Percentiles rank a stretch among this genome's conserved stretches.
These are phyloP conservation scores for Grifola frondosa DNA, from an alignment of 1,284 basidiomycete species.

Conservation along the genomic window DNA sequence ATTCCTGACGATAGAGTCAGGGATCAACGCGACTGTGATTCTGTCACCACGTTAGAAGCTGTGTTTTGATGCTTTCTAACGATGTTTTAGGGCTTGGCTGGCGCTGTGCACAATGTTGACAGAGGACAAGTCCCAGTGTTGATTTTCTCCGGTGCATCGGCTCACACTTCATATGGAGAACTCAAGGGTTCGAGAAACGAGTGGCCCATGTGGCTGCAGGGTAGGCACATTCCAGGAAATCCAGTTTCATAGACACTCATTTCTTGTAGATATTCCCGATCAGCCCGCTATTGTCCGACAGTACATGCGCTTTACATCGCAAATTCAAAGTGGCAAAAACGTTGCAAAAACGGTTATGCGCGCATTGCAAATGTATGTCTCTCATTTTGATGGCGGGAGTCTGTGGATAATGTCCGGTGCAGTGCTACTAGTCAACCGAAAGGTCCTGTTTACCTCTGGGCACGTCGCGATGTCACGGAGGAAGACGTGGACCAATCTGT, in stretches of 20 bases:
- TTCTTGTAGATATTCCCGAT: slow-evolving; percentile 54
- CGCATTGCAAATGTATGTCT: slow-evolving; percentile 56
- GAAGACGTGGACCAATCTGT: slow-evolving; percentile 48
- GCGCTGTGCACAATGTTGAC: slow-evolving; percentile 70
- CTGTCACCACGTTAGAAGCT: no score
- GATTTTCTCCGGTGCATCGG: slow-evolving; percentile 68
- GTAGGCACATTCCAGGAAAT: slow-evolving; percentile 32
- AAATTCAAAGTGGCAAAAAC: slow-evolving; percentile 53
- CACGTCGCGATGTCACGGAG: slow-evolving; percentile 64
- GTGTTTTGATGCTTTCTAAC: neutral
- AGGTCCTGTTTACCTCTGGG: slow-evolving; percentile 73
- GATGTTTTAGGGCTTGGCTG: slow-evolving; percentile 37
- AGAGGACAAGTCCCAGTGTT: slow-evolving; percentile 57
- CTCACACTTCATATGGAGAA: slow-evolving; percentile 54
- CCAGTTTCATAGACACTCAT: neutral
- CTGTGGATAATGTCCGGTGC: neutral
- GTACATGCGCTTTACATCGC: slow-evolving; percentile 65
- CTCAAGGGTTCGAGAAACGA: slow-evolving; percentile 64
- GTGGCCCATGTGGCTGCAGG: slow-evolving; percentile 71
- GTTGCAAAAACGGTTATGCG: slow-evolving; percentile 50
- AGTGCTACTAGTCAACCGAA: slow-evolving; percentile 65
- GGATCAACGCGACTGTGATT: neutral
- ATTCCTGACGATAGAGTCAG: neutral
- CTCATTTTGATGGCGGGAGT: neutral
- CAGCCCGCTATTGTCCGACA: slow-evolving; percentile 66